These are phyloP conservation scores for Penicillium sp. DNA, from an alignment of 2,329 filamentous ascomycete species.

Conservation along the genomic window DNA sequence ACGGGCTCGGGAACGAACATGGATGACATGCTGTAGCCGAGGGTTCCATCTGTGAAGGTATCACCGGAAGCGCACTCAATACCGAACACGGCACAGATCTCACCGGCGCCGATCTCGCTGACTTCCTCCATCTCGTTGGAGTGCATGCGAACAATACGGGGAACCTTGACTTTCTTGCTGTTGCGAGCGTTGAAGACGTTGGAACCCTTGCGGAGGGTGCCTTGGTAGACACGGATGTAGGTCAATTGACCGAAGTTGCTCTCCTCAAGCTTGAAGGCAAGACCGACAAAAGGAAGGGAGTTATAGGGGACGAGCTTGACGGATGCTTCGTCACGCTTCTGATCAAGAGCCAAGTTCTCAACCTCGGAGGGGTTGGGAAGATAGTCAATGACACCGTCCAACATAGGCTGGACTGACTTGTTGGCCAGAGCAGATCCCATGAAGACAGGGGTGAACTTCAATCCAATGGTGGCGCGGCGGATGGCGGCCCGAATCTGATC, in stretches of 20 bases:
- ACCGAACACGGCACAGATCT: conserved; percentile 97
- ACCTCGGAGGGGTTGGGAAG: conserved; percentile 89
- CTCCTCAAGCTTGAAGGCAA: conserved; percentile 98
- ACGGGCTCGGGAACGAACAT: conserved; percentile 97
- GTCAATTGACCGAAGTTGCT: conserved; percentile 98
- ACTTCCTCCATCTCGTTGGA: conserved; percentile 99
- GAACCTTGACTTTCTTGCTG: conserved; percentile 94
- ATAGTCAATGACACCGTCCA: conserved; percentile 94
- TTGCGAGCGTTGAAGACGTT: conserved; percentile 91
- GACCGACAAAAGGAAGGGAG: conserved; percentile 84
- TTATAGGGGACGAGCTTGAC: conserved; percentile 92
- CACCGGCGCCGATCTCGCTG: conserved; percentile 83
- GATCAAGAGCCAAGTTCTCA: conserved; percentile 83
- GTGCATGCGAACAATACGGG: conserved; percentile 98
- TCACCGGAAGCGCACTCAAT: conserved; percentile 97
- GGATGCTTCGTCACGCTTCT: conserved; percentile 68
- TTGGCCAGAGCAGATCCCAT: conserved; percentile 96
- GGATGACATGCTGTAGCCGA: conserved; percentile 93
- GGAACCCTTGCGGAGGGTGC: conserved; percentile 78
- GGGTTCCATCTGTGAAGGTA: conserved; percentile 89
- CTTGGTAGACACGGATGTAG: conserved; percentile 98
- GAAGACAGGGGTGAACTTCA: conserved; percentile 90
- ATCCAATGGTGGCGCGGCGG: conserved; percentile 77
- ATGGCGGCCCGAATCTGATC: conserved; percentile 90
- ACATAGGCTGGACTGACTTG: conserved; percentile 92